phyloP scores from a whole-genome alignment of 306 rosid genomes.

The Gillenia trifoliata region DNA sequence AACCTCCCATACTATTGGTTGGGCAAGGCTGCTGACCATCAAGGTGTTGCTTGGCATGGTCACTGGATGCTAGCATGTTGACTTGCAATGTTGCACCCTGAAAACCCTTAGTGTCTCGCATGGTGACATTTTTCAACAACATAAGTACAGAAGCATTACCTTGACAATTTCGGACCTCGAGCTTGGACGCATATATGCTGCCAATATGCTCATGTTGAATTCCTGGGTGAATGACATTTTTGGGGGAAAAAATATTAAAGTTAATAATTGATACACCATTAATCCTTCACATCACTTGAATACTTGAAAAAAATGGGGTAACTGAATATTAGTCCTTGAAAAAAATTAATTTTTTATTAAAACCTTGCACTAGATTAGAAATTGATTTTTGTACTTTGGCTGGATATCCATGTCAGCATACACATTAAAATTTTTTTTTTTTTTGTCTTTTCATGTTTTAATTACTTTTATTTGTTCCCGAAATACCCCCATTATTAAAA shows the following conservation, averaged over 20 bases:
- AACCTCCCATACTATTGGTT: conserved; percentile 62
- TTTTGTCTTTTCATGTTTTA: too few species aligned
- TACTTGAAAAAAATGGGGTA: neutral
- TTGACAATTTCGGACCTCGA: conserved; percentile 73
- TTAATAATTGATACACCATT: too few species aligned
- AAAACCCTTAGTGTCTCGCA: neutral
- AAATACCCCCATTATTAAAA: too few species aligned
- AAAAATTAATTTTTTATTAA: too few species aligned
- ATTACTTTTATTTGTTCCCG: too few species aligned
- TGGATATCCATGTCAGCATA: too few species aligned
- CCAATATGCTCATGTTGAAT: conserved; percentile 79
- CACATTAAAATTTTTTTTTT: too few species aligned
- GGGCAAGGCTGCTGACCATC: conserved; percentile 28
- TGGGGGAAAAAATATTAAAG: neutral
- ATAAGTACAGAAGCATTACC: conserved; percentile 30
- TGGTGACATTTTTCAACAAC: neutral
- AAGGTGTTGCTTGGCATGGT: conserved; percentile 34
- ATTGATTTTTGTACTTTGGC: too few species aligned
- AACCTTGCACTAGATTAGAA: too few species aligned
- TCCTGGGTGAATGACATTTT: conserved; percentile 45
- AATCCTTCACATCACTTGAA: too few species aligned
- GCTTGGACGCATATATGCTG: conserved; percentile 72
- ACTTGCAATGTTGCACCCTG: conserved; percentile 34
- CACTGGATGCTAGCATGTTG: conserved; percentile 59
- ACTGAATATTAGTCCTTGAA: too few species aligned